phyloP scores from a whole-genome alignment of 805 yeast genomes.

The Saturnispora saitoi region DNA sequence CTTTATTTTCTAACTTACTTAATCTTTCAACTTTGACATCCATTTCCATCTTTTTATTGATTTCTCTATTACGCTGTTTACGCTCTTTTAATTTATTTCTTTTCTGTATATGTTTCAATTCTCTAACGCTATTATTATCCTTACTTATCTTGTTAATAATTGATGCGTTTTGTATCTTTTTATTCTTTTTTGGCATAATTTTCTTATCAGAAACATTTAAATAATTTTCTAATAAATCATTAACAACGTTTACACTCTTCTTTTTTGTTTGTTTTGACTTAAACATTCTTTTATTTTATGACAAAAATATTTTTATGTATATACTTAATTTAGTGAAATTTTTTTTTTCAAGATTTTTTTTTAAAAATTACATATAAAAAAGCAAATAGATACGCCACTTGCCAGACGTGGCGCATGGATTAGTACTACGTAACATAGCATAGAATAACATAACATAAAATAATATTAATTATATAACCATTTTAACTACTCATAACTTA shows the following conservation, averaged over 20 bases:
- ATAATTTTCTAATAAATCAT: constrained; percentile 21
- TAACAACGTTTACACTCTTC: constrained; percentile 19
- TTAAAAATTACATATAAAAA: not conserved
- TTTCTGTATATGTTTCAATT: constrained; percentile 10
- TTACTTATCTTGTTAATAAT: constrained; percentile 19
- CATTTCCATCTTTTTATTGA: constrained; percentile 11
- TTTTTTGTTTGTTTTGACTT: constrained; percentile 15
- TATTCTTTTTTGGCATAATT: constrained; percentile 5
- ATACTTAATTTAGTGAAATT: not conserved
- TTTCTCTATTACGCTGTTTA: constrained; percentile 13
- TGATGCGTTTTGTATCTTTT: constrained; percentile 15
- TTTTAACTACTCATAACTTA: constrained; percentile 21
- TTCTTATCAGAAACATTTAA: constrained; percentile 14
- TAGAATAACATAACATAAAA: not conserved
- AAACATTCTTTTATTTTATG: constrained; percentile 11
- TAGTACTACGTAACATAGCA: not conserved
- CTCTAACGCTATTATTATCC: constrained; percentile 14
- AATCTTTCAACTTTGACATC: constrained; percentile 17
- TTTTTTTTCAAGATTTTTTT: not conserved
- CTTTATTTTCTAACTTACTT: constrained; percentile 19
- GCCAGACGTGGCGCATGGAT: not conserved
- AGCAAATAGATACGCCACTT: not conserved
- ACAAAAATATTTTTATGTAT: too few species aligned
- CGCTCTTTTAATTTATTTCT: constrained; percentile 18
- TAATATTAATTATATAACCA: not conserved